Evolutionary conservation across 176 grass and related monocot species (phyloP).

Genomic region (Calamus simplicifolius): DNA sequence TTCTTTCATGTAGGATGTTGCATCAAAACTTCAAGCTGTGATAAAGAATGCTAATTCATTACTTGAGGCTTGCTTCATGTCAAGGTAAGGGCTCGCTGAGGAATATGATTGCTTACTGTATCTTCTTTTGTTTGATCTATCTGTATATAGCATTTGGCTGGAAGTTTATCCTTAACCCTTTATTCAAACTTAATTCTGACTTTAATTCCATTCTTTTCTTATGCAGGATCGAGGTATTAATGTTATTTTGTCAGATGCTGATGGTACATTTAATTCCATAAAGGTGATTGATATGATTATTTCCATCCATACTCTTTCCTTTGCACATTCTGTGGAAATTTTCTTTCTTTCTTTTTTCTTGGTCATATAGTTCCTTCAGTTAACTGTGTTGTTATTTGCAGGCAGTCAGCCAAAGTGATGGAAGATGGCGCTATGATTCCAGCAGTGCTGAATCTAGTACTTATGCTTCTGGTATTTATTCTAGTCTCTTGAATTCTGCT

Average conservation of each 20-base stretch:
- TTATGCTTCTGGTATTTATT: conserved; percentile 70
- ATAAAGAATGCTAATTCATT: conserved; percentile 75
- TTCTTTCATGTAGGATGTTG: conserved; percentile 46
- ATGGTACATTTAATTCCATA: conserved; percentile 79
- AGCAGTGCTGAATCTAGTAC: conserved; percentile 90
- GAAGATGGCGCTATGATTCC: conserved; percentile 86
- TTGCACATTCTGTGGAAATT: too few species aligned
- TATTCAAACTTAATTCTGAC: too few species aligned
- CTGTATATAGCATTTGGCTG: too few species aligned
- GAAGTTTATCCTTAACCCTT: too few species aligned
- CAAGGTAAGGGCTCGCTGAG: conserved; percentile 39
- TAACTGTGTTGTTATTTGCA: conserved; percentile 18
- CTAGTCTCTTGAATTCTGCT: background rate
- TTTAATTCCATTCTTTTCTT: background rate
- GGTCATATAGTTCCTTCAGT: too few species aligned
- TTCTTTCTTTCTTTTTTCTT: too few species aligned
- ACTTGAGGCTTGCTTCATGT: conserved; percentile 57
- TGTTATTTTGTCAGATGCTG: conserved; percentile 46
- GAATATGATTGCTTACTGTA: background rate
- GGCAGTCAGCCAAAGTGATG: conserved; percentile 90
- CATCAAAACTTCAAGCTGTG: conserved; percentile 40
- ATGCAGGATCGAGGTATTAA: conserved; percentile 58
- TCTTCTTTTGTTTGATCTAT: too few species aligned
- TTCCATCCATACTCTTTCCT: conserved; percentile 2
- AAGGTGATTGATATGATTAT: conserved; percentile 40